Evolutionary conservation across 2,329 filamentous ascomycete genomes (phyloP).

Genomic region (Colletotrichum sidae): DNA sequence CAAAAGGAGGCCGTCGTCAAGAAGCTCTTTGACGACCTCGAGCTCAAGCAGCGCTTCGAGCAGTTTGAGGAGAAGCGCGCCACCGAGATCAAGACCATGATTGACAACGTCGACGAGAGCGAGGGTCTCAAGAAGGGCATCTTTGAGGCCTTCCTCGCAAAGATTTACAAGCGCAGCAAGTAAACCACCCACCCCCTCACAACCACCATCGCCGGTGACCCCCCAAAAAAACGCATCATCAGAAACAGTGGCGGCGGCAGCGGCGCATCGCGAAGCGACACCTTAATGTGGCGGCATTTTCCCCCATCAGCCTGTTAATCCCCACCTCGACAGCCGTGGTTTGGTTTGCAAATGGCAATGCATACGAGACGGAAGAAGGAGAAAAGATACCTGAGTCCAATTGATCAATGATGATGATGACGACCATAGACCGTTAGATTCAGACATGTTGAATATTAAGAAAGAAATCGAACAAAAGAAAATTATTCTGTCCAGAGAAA

Average conservation of each 20-base stretch:
- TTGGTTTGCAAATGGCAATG: not conserved
- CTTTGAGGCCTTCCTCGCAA: conserved; percentile 89
- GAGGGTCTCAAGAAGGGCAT: conserved; percentile 90
- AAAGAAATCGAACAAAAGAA: conserved; percentile 25
- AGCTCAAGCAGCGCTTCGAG: conserved; percentile 85
- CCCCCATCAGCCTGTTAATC: too few relatives aligned
- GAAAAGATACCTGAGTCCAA: conserved; percentile 34
- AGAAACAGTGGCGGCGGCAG: too few relatives aligned
- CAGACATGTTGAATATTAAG: conserved; percentile 24
- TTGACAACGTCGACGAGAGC: conserved; percentile 84
- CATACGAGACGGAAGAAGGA: conserved; percentile 1
- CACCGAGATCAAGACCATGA: conserved; percentile 79
- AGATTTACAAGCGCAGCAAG: conserved; percentile 99
- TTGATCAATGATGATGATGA: conserved; percentile 26
- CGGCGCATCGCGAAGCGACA: not conserved
- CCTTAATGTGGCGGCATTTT: conserved; percentile 11
- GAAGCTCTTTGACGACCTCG: conserved; percentile 86
- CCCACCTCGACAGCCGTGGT: not conserved
- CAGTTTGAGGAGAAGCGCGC: conserved; percentile 92
- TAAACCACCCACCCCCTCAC: conserved; percentile 56
- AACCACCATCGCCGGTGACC: not conserved
- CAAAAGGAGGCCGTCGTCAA: conserved; percentile 87
- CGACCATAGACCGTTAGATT: conserved; percentile 35
- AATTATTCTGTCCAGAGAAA: conserved; percentile 16
- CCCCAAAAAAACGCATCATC: not conserved